A percentile compares a stretch with the other conserved stretches of the same genome.
Conservation (phyloP, 768 basidiomycete genomes). For the Lentinula boryana region DNA sequence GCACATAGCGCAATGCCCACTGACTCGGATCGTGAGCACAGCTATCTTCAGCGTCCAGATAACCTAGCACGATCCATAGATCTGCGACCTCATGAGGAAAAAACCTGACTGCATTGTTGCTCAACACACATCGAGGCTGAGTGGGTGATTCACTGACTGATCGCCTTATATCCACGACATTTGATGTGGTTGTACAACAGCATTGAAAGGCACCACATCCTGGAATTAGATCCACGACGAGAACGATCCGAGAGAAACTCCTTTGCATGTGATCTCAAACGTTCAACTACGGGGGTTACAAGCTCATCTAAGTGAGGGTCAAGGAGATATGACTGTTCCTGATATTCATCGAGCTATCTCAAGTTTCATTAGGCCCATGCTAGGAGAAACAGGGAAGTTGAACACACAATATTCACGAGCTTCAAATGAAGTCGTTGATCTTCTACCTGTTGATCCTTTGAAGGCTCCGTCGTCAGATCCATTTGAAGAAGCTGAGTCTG, state of each 20-base stretch:
- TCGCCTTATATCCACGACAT: constrained; percentile 84
- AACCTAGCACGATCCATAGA: constrained; percentile 67
- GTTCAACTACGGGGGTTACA: constrained; percentile 66
- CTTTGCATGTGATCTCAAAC: constrained; percentile 51
- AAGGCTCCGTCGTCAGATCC: constrained; percentile 38
- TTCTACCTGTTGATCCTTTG: constrained; percentile 40
- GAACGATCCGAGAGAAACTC: constrained; percentile 24
- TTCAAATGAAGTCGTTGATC: constrained; percentile 28
- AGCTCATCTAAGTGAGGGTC: constrained; percentile 85
- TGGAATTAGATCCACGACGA: constrained; percentile 23
- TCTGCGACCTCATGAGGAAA: constrained; percentile 91
- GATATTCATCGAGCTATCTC: constrained; percentile 76
- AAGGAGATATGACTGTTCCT: constrained; percentile 88
- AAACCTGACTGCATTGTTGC: constrained; percentile 61
- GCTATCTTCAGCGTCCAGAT: constrained; percentile 44
- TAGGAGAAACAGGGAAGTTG: neutral
- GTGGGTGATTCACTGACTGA: constrained; percentile 52
- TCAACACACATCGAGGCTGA: neutral
- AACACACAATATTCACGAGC: constrained; percentile 46
- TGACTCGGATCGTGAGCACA: constrained; percentile 35
- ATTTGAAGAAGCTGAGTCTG: constrained; percentile 46
- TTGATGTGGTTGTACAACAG: constrained; percentile 82
- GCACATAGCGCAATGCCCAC: constrained; percentile 81
- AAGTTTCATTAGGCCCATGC: neutral
- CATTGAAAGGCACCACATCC: constrained; percentile 47